These are phyloP conservation scores for Penicillium brasilianum DNA, from an alignment of 2,329 filamentous ascomycete species.

Conservation along the genomic window DNA sequence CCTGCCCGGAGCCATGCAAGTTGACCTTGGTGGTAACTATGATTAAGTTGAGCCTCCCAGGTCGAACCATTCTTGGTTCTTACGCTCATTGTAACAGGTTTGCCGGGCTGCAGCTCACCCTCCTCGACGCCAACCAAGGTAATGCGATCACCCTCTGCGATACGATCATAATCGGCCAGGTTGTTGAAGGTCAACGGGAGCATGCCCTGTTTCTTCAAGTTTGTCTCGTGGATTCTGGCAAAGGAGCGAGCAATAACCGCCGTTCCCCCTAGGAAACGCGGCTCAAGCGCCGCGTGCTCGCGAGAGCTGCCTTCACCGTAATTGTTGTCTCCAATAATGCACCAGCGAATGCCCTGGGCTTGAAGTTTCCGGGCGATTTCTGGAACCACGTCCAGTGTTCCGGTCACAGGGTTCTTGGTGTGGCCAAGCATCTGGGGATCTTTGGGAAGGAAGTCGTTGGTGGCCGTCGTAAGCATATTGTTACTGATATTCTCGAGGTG, in stretches of 20 bases:
- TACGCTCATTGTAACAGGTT: slow-evolving; percentile 39
- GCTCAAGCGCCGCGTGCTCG: slow-evolving; percentile 98
- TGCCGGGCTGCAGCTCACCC: slow-evolving; percentile 34
- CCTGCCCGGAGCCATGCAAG: slow-evolving; percentile 42
- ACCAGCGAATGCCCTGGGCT: slow-evolving; percentile 93
- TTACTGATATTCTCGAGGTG: slow-evolving; percentile 96
- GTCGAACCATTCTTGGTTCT: slow-evolving; percentile 26
- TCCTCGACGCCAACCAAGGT: slow-evolving; percentile 28
- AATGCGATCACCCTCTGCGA: slow-evolving; percentile 29
- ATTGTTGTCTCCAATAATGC: slow-evolving; percentile 99
- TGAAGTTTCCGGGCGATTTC: slow-evolving; percentile 98
- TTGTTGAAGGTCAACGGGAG: slow-evolving; percentile 94
- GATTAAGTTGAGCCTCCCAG: slow-evolving; percentile 41
- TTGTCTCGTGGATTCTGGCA: slow-evolving; percentile 99
- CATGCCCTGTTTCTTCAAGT: slow-evolving; percentile 99
- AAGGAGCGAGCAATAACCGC: slow-evolving; percentile 96
- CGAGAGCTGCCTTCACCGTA: slow-evolving; percentile 97
- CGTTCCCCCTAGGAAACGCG: slow-evolving; percentile 92
- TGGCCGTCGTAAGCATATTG: slow-evolving; percentile 96
- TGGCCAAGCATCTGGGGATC: slow-evolving; percentile 35
- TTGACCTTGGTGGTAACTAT: slow-evolving; percentile 41
- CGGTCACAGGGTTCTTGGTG: slow-evolving; percentile 82
- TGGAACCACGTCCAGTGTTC: slow-evolving; percentile 84
- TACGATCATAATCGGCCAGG: slow-evolving; percentile 85
- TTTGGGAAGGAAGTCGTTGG: slow-evolving; percentile 64